Evolutionary conservation across 2,329 filamentous ascomycete genomes (phyloP), one percentile per base, ranked within the genome.

Genomic region (Pestalotiopsis sp.): DNA sequence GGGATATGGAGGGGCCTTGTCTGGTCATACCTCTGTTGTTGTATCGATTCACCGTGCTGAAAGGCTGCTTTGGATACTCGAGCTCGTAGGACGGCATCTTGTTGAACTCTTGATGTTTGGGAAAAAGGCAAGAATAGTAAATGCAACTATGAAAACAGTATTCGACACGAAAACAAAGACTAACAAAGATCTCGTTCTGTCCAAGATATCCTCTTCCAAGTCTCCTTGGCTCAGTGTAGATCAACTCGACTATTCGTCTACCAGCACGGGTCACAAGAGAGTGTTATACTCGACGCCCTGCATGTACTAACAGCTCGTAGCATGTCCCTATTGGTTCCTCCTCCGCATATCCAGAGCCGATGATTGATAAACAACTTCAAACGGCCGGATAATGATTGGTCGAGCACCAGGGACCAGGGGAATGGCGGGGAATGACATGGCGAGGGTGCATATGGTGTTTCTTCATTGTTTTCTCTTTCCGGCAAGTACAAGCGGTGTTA

Each of bases 21-120:
- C 7, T 11, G 27, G 49, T 63, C 74, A 73, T 81, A 91, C 91
- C 91, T 81, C 89, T 84, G 70, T 88, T 83, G 73, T 87, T 88
- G 74, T 91, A 88, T 31, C 92, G 86, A 73, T 92, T 92, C 71
- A 93, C 87, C 31, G 88, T 91, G 80, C 90, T 92, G 73, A 84
- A 84, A 36, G 85, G 80, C 73, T 86, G 84, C 75, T 89, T 91
- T 61, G 91, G 90, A 72, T 93, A 93, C 71, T 87, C 82, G 14
- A 89, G 82, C 13, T 80, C 77, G 39, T 76, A 71, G 17, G 78
- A 79, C 68, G 82, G 80, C 83, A 86, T 86, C 4, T 74, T 80
- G 75, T 45, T 36, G 1, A 38, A 36, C 0, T 41, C 45, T 52
- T 52, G 45, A 52, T 52, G 7, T 20, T 20, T 20, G 45, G 11